Percentiles rank a stretch among this genome's conserved stretches.
Conservation (phyloP, 345 rosid genomes). For the Salix exigua region DNA sequence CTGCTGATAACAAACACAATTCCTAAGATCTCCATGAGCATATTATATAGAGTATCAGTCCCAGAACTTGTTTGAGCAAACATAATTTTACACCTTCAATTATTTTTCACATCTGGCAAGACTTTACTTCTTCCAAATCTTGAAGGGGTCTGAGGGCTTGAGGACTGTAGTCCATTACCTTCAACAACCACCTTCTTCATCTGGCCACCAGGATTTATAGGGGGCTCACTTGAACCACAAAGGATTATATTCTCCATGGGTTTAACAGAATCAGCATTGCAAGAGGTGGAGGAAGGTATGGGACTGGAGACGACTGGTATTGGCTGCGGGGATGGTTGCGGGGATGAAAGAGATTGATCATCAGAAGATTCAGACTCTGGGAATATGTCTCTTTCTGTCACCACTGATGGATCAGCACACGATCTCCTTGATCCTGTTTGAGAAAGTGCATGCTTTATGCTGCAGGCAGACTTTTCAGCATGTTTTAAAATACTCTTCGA, state of each 20-base stretch:
- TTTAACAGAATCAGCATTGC: conserved; percentile 14
- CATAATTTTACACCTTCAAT: too few relatives aligned
- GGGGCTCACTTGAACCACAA: conserved; percentile 15
- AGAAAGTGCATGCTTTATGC: conserved; percentile 56
- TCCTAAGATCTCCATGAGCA: too few relatives aligned
- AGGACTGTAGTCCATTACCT: conserved; percentile 6
- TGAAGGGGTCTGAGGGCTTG: conserved; percentile 8
- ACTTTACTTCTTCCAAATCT: too few relatives aligned
- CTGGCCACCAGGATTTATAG: conserved; percentile 18
- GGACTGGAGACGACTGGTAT: conserved; percentile 27
- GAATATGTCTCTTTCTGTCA: conserved; percentile 27
- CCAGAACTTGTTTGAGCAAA: too few relatives aligned
- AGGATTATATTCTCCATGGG: conserved; percentile 17
- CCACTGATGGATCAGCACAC: conserved; percentile 18
- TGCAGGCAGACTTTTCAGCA: conserved; percentile 55
- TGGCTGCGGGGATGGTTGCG: conserved; percentile 11
- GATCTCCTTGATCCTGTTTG: conserved; percentile 56
- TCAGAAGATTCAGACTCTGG: conserved; percentile 48
- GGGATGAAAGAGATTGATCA: conserved; percentile 34
- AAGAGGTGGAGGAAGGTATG: neutral
- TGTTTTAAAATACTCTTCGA: conserved; percentile 64
- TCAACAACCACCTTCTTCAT: conserved; percentile 18
- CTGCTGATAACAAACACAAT: too few relatives aligned
- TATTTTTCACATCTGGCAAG: too few relatives aligned
- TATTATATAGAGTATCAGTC: too few relatives aligned